Conservation (phyloP, 2,329 filamentous ascomycete genomes). For the Aspergillus brunneoviolaceus region DNA sequence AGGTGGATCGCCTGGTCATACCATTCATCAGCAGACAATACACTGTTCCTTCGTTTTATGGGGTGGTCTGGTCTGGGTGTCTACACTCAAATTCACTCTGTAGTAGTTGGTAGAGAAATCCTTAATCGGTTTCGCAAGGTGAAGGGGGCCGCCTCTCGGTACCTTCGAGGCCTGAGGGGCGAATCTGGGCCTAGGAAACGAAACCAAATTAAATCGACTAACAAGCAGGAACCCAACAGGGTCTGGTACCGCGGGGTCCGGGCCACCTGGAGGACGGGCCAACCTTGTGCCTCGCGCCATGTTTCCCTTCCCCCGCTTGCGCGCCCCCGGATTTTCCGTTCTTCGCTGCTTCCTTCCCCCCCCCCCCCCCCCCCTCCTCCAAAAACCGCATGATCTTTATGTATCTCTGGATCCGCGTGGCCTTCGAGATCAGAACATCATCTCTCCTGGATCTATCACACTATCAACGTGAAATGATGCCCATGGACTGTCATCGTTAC, state of each 20-base stretch:
- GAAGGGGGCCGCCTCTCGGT: not conserved
- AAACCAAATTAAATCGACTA: constrained; percentile 1
- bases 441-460: not conserved
- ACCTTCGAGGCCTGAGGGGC: not conserved
- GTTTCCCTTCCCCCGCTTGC: constrained; percentile 13
- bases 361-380: not conserved
- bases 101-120: not conserved
- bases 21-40: not conserved
- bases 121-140: not conserved
- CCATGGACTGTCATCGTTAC: not conserved
- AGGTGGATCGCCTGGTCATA: not conserved
- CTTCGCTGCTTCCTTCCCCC: not conserved
- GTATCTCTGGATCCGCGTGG: not conserved
- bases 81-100: not conserved
- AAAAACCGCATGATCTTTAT: not conserved
- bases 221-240: not conserved
- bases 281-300: not conserved
- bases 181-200: not conserved
- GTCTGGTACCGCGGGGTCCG: constrained; percentile 10
- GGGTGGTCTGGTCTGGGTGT: not conserved
- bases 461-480: constrained; percentile 6
- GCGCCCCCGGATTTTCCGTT: constrained; percentile 17
- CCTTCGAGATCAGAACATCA: not conserved
- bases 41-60: not conserved
- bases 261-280: constrained; percentile 5